Evolutionary conservation across 2,329 filamentous ascomycete species (phyloP).

Genomic region (Fusarium siculi): DNA sequence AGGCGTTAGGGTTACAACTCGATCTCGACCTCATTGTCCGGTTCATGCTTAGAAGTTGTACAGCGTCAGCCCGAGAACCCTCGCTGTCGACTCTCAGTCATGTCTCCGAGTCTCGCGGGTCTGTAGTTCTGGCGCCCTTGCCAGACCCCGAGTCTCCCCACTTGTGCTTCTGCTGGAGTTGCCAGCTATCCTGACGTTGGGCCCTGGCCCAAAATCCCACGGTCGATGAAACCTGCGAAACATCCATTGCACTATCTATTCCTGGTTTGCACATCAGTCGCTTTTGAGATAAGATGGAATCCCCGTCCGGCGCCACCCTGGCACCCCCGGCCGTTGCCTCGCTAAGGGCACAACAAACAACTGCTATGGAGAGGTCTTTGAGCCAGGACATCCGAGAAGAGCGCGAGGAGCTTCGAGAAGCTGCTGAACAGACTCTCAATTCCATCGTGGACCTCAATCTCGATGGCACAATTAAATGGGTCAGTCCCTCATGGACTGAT

Average conservation of each 20-base stretch:
- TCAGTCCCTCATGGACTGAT: conserved; percentile 94
- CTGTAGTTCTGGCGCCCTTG: conserved; percentile 61
- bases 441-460: conserved; percentile 94
- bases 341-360: conserved; percentile 61
- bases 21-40: conserved; percentile 8
- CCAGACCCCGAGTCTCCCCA: conserved; percentile 53
- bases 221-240: conserved; percentile 33
- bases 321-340: conserved; percentile 65
- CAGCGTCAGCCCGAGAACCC: conserved; percentile 43
- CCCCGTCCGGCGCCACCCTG: conserved; percentile 49
- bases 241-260: conserved; percentile 18
- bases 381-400: conserved; percentile 94
- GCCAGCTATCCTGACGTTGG: conserved; percentile 26
- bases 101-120: conserved; percentile 57
- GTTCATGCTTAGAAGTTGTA: conserved; percentile 18
- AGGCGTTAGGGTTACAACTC: conserved; percentile 6
- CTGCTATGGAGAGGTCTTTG: conserved; percentile 72
- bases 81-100: conserved; percentile 53
- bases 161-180: conserved; percentile 36
- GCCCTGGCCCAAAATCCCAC: conserved; percentile 24
- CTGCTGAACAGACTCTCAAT: conserved; percentile 95
- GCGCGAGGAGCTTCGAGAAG: conserved; percentile 91
- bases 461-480: conserved; percentile 92
- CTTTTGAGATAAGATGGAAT: conserved; percentile 52
- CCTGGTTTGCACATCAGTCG: conserved; percentile 3